Conservation (phyloP, 345 rosid genomes). For the Hevea brasiliensis region DNA sequence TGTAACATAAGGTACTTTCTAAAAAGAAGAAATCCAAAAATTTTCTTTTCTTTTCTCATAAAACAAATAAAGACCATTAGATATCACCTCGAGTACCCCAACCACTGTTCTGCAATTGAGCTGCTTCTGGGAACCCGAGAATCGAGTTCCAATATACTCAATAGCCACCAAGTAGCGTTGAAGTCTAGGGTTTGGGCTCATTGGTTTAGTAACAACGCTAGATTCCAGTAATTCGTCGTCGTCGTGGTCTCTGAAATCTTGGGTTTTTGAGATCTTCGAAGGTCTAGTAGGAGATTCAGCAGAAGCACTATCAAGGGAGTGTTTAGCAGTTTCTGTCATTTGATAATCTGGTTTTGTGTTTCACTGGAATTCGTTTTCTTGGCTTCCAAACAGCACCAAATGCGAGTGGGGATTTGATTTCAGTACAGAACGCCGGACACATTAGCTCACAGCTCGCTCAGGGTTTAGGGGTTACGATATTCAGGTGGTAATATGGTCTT, state of each 20-base stretch:
- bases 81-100: conserved; percentile 71
- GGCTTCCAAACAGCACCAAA: not conserved
- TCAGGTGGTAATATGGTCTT: no score
- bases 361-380: not conserved
- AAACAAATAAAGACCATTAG: not conserved
- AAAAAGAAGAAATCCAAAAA: not conserved
- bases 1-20: not conserved
- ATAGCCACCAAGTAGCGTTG: conserved; percentile 86
- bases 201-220: conserved; percentile 24
- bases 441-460: no score
- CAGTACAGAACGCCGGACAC: no score
- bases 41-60: not conserved
- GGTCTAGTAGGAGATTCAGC: conserved; percentile 40
- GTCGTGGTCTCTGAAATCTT: conserved; percentile 31
- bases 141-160: conserved; percentile 86
- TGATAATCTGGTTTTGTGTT: not conserved
- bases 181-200: conserved; percentile 52
- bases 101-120: conserved; percentile 66
- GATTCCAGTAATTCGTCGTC: conserved; percentile 31
- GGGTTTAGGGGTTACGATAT: no score
- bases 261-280: conserved; percentile 51
- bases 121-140: conserved; percentile 88
- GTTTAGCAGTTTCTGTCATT: conserved; percentile 50
- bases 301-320: conserved; percentile 24
- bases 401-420: not conserved